Evolutionary conservation across 768 basidiomycete genomes (phyloP).

Genomic region (Leccinellum albellum): DNA sequence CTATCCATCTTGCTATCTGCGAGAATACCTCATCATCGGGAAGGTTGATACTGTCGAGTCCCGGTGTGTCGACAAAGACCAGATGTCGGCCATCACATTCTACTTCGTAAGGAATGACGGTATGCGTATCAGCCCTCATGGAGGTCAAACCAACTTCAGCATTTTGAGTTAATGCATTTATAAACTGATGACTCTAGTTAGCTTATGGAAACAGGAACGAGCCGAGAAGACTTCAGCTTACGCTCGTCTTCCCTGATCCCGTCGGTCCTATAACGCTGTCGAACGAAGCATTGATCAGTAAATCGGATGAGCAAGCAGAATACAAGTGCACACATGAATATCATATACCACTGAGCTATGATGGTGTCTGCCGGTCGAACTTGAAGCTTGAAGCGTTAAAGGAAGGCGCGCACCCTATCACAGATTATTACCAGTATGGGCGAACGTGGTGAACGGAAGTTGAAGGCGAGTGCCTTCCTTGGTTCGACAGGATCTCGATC

Average conservation of each 20-base stretch:
- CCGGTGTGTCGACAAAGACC: conserved; percentile 8
- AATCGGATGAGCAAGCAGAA: neutral
- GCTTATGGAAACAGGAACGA: neutral
- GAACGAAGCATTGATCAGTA: neutral
- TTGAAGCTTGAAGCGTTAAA: no score
- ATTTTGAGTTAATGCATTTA: neutral
- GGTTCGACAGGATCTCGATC: no score
- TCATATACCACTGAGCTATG: neutral
- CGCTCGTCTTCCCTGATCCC: conserved; percentile 7
- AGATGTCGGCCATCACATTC: neutral
- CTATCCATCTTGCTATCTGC: neutral
- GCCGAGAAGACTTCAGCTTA: neutral
- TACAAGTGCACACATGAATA: neutral
- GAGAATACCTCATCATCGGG: conserved; percentile 1
- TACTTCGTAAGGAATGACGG: neutral
- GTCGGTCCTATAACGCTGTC: neutral
- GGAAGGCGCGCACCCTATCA: no score
- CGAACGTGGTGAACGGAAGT: neutral
- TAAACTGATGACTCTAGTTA: neutral
- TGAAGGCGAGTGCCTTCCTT: neutral
- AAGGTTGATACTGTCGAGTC: neutral
- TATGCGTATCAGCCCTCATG: neutral
- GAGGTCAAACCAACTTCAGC: neutral
- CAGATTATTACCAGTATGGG: no score
- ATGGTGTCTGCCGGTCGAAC: neutral